Evolutionary conservation across 805 yeast genomes (phyloP).

Genomic region (Spathaspora arborariae): DNA sequence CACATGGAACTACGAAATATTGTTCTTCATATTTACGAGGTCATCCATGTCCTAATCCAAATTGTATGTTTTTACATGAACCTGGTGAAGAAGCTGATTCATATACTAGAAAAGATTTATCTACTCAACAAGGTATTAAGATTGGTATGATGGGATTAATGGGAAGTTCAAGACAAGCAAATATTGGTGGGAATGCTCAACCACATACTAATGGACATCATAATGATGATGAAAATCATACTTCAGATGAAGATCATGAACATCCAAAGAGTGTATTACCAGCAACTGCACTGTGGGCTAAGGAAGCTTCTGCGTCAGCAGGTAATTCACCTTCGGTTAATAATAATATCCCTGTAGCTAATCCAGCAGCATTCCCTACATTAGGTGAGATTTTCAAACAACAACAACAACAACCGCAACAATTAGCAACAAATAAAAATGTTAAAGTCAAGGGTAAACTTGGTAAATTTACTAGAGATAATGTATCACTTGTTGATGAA

Average conservation of each 20-base stretch:
- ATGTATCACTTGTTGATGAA: constrained; percentile 42
- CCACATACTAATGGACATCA: constrained; percentile 10
- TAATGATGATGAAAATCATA: constrained; percentile 16
- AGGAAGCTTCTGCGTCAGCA: constrained; percentile 20
- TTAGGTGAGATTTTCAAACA: constrained; percentile 45
- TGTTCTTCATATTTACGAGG: constrained; percentile 96
- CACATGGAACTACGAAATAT: constrained; percentile 97
- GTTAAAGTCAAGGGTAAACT: constrained; percentile 10
- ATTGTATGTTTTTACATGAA: constrained; percentile 98
- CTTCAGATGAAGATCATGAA: constrained; percentile 15
- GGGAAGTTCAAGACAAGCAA: constrained; percentile 14
- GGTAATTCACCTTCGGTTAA: constrained; percentile 35
- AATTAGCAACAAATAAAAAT: constrained; percentile 18
- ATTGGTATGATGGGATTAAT: constrained; percentile 44
- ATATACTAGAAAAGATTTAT: constrained; percentile 82
- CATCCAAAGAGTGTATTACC: constrained; percentile 48
- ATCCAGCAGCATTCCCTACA: constrained; percentile 57
- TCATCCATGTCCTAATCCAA: constrained; percentile 95
- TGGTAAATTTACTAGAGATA: constrained; percentile 29
- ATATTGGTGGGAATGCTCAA: constrained; percentile 9
- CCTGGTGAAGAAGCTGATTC: constrained; percentile 99
- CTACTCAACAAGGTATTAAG: constrained; percentile 67
- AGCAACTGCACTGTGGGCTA: constrained; percentile 66
- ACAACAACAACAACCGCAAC: constrained; percentile 28
- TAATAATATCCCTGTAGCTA: constrained; percentile 35